These are phyloP conservation scores for Aspergillus pseudoglaucus DNA, from an alignment of 2,329 filamentous ascomycete genomes.

Conservation along the genomic window DNA sequence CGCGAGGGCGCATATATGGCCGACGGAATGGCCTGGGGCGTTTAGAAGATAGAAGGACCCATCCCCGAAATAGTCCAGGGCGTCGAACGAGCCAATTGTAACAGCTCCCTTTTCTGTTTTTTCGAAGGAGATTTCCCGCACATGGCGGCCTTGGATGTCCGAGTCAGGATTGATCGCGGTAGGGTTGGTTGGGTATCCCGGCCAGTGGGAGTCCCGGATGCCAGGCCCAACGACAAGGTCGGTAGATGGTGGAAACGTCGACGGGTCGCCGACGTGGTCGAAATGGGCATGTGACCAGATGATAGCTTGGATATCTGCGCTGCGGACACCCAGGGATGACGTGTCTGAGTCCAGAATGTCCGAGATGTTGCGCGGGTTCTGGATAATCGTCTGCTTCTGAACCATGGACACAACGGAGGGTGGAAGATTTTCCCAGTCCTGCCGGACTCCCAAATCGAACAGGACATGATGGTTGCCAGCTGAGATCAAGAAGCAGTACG, in stretches of 20 bases:
- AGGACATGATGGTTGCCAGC: background rate
- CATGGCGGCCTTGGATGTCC: background rate
- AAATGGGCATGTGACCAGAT: slow-evolving; percentile 14
- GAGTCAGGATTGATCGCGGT: background rate
- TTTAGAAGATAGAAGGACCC: slow-evolving; percentile 50
- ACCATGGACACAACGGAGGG: no score
- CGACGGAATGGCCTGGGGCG: slow-evolving; percentile 10
- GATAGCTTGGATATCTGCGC: background rate
- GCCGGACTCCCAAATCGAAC: background rate
- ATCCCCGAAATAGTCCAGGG: slow-evolving; percentile 47
- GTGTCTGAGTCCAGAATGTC: background rate
- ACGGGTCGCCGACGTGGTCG: slow-evolving; percentile 13
- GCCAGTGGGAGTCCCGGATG: no score
- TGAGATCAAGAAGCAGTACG: background rate
- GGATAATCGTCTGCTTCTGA: no score
- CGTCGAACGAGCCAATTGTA: slow-evolving; percentile 3
- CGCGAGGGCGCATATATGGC: background rate
- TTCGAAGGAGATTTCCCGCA: background rate
- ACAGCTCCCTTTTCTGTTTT: no score
- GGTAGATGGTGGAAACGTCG: slow-evolving; percentile 7
- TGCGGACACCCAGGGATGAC: background rate
- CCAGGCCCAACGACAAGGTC: slow-evolving; percentile 7
- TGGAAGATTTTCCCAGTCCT: background rate
- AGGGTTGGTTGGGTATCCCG: slow-evolving; percentile 2
- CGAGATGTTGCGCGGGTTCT: no score